phyloP scores from a whole-genome alignment of 148 eudicot species.

The Pouteria glomerata region DNA sequence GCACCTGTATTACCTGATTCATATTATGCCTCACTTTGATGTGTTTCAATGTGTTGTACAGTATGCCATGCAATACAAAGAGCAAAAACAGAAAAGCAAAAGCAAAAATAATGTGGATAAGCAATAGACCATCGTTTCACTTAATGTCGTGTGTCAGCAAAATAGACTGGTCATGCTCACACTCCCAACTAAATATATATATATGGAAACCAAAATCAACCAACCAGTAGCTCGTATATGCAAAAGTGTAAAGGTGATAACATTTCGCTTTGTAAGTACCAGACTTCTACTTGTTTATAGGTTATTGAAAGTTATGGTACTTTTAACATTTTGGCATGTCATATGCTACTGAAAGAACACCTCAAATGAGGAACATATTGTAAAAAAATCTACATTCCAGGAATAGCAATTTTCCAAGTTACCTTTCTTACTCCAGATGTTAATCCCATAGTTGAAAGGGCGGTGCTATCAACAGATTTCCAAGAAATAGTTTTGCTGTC shows the following conservation, averaged over 20 bases:
- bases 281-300: background rate
- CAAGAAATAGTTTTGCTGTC: slow-evolving; percentile 40
- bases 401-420: slow-evolving; percentile 11
- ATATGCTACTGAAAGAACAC: background rate
- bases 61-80: background rate
- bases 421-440: slow-evolving; percentile 98
- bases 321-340: background rate
- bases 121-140: background rate
- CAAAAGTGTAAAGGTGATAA: background rate
- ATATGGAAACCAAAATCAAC: background rate
- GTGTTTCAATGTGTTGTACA: background rate
- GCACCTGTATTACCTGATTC: background rate
- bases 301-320: too few relatives aligned
- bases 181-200: background rate
- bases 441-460: slow-evolving; percentile 77
- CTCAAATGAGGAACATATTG: background rate
- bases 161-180: background rate
- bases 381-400: background rate
- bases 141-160: background rate
- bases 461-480: slow-evolving; percentile 62
- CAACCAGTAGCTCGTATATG: background rate
- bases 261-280: background rate
- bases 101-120: too few relatives aligned
- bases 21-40: background rate
- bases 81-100: background rate